phyloP scores from a whole-genome alignment of 2,329 filamentous ascomycete species.

The Fusarium euwallaceae region DNA sequence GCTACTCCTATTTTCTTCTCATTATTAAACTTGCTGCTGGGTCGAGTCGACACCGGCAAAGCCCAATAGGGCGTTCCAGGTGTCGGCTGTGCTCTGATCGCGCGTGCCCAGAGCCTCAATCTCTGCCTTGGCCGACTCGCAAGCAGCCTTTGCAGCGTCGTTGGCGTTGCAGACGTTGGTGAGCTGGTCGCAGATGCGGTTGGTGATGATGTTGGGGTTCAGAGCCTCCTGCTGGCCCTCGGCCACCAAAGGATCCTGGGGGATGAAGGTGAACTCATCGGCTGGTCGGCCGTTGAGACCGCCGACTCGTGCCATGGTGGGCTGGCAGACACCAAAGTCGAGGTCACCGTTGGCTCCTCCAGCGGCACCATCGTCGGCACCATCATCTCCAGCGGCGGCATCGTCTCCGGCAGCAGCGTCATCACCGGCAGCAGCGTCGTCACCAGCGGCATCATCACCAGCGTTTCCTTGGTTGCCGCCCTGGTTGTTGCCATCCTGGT shows the following conservation, averaged over 20 bases:
- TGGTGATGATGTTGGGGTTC: conserved; percentile 81
- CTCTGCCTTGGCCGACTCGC: conserved; percentile 64
- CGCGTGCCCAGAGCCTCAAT: conserved; percentile 64
- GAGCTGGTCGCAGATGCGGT: conserved; percentile 78
- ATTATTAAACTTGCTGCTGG: conserved; percentile 34
- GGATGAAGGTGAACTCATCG: conserved; percentile 76
- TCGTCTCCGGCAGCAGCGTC: not conserved
- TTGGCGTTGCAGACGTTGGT: conserved; percentile 75
- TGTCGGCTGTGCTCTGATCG: conserved; percentile 62
- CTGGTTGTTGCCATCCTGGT: not conserved
- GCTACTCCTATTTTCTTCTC: conserved; percentile 1
- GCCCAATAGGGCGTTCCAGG: conserved; percentile 59
- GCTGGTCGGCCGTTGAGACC: conserved; percentile 68
- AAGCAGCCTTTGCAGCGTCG: conserved; percentile 68
- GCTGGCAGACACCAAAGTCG: conserved; percentile 67
- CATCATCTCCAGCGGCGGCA: not conserved
- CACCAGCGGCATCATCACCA: not conserved
- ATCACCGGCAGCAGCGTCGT: not conserved
- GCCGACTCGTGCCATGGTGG: conserved; percentile 71
- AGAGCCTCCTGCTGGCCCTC: conserved; percentile 74
- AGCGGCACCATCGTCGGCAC: not conserved
- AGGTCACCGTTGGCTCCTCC: conserved; percentile 41
- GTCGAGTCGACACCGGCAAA: conserved; percentile 48
- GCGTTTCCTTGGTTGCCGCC: too few relatives aligned
- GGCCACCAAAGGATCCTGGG: conserved; percentile 71